These are phyloP conservation scores for Aureobasidium vineae DNA, from an alignment of 2,329 filamentous ascomycete species.

Conservation along the genomic window DNA sequence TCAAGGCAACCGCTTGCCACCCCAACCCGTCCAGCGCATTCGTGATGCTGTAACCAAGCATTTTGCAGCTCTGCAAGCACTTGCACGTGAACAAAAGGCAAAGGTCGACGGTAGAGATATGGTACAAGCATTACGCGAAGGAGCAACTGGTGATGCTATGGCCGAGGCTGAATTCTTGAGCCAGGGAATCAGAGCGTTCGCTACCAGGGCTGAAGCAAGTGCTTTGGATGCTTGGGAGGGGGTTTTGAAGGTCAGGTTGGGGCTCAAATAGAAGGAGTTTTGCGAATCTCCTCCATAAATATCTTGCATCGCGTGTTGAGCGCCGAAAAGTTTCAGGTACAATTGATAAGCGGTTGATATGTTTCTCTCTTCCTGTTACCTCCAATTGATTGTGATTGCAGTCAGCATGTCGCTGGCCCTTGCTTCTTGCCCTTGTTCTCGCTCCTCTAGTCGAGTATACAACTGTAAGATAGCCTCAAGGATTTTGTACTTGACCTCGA, in stretches of 20 bases:
- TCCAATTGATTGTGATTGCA: neutral
- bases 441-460: no score
- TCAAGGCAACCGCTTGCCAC: conserved; percentile 8
- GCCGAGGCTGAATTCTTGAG: conserved; percentile 8
- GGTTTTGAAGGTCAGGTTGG: conserved; percentile 23
- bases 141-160: conserved; percentile 17
- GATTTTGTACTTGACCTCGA: neutral
- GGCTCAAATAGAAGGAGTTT: neutral
- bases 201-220: conserved; percentile 24
- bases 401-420: neutral
- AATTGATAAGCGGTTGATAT: neutral
- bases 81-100: conserved; percentile 31
- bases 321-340: neutral
- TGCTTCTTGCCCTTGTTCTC: neutral
- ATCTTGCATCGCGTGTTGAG: neutral
- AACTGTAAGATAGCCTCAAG: neutral
- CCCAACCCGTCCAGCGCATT: conserved; percentile 26
- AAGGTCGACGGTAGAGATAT: conserved; percentile 28
- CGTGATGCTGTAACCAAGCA: conserved; percentile 30
- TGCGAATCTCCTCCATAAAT: neutral
- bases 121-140: conserved; percentile 25
- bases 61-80: conserved; percentile 31
- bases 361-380: neutral
- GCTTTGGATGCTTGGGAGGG: conserved; percentile 27
- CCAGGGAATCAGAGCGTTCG: conserved; percentile 16